Evolutionary conservation across 176 grass and related monocot genomes (phyloP).

Genomic region (Thinopyrum elongatum): DNA sequence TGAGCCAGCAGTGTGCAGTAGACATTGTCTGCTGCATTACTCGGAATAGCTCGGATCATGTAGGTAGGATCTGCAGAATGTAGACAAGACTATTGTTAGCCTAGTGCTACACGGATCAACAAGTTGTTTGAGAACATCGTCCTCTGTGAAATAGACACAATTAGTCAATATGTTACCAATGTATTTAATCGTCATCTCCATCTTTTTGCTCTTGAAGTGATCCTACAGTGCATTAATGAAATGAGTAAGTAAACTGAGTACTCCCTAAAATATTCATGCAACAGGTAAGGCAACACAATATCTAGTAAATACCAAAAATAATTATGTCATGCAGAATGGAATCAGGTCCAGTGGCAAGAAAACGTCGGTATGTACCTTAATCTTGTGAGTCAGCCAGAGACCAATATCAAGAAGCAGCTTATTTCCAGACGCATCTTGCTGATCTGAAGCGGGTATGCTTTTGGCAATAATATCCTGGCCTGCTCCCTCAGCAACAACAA

Average conservation of each 20-base stretch:
- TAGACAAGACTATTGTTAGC: constrained; percentile 15
- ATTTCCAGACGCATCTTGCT: constrained; percentile 91
- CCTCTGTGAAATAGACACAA: background rate
- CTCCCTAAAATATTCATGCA: background rate
- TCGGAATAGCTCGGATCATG: constrained; percentile 95
- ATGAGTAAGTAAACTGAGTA: background rate
- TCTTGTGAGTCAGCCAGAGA: constrained; percentile 85
- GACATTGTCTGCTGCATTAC: constrained; percentile 97
- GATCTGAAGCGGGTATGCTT: constrained; percentile 44
- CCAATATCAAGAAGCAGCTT: constrained; percentile 90
- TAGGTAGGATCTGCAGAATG: constrained; percentile 88
- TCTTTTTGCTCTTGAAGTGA: constrained; percentile 58
- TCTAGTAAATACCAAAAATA: background rate
- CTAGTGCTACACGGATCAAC: background rate
- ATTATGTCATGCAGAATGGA: background rate
- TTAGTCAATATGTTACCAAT: constrained; percentile 54
- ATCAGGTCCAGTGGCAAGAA: background rate
- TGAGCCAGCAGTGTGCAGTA: constrained; percentile 92
- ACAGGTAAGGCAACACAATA: background rate
- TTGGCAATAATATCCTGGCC: constrained; percentile 92
- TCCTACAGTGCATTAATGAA: constrained; percentile 30
- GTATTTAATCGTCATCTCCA: constrained; percentile 92
- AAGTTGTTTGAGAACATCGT: constrained; percentile 5
- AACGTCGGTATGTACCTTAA: constrained; percentile 50
- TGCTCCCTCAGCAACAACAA: constrained; percentile 93